These are phyloP conservation scores for Solanum phureja DNA, from an alignment of 257 asterid genomes.

Conservation along the genomic window DNA sequence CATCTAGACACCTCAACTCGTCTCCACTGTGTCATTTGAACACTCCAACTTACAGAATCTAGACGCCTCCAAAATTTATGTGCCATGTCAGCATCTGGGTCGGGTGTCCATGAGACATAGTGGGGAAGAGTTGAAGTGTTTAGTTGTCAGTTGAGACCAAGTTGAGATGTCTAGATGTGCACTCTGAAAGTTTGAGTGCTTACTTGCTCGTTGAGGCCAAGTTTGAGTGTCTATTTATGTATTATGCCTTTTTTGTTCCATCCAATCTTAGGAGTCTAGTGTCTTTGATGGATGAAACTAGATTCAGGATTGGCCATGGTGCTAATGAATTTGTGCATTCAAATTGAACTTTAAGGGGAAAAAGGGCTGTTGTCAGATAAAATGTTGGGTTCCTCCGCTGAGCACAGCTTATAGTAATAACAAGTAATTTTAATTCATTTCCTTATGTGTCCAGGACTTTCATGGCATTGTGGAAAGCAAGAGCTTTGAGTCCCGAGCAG, in stretches of 20 bases:
- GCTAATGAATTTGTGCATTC: background rate
- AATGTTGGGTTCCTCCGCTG: background rate
- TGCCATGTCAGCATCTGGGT: background rate
- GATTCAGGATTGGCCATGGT: background rate
- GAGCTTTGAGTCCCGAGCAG: slow-evolving; percentile 93
- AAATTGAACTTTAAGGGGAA: background rate
- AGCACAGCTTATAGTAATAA: background rate
- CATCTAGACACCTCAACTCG: background rate
- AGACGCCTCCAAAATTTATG: background rate
- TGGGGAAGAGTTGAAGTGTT: background rate
- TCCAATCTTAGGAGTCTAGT: background rate
- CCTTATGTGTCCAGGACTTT: slow-evolving; percentile 47
- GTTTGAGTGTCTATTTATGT: background rate
- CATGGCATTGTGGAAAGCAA: slow-evolving; percentile 91
- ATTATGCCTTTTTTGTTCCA: background rate
- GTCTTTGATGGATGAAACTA: background rate
- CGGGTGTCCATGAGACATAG: background rate
- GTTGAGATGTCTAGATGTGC: background rate
- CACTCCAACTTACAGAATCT: background rate
- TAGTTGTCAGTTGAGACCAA: background rate
- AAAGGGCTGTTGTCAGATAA: background rate
- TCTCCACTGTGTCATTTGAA: background rate
- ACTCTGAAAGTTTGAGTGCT: background rate
- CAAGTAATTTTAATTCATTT: background rate
- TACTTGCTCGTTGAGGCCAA: background rate